Evolutionary conservation across 2,329 filamentous ascomycete species (phyloP).

Genomic region (Aspergillus sclerotialis): DNA sequence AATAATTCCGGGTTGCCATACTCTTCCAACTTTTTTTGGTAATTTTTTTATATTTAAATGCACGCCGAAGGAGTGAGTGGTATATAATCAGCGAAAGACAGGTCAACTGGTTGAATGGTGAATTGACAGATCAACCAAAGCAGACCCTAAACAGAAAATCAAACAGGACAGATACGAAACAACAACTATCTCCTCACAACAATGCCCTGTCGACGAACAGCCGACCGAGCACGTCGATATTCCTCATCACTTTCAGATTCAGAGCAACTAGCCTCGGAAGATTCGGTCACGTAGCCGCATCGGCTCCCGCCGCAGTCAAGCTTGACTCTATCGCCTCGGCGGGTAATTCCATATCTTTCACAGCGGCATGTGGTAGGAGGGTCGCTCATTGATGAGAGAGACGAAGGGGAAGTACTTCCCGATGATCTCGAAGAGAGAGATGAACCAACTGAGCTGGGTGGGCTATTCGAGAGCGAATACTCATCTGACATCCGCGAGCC

Average conservation of each 20-base stretch:
- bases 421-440: conserved; percentile 68
- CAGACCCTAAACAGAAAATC: no score
- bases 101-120: no score
- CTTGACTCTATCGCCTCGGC: conserved; percentile 86
- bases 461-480: conserved; percentile 66
- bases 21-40: no score
- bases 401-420: conserved; percentile 48
- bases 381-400: conserved; percentile 60
- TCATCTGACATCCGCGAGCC: conserved; percentile 65
- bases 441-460: conserved; percentile 58
- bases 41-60: no score
- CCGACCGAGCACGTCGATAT: conserved; percentile 28
- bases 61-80: no score
- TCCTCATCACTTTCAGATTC: conserved; percentile 42
- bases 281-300: conserved; percentile 68
- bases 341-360: conserved; percentile 94
- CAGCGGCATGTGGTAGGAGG: conserved; percentile 66
- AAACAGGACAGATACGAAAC: no score
- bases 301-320: conserved; percentile 87
- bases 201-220: conserved; percentile 30
- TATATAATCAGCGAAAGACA: no score
- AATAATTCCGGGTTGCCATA: no score
- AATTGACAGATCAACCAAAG: no score
- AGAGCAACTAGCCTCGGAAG: conserved; percentile 62
- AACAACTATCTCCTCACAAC: conserved; percentile 32